Conservation (phyloP, 257 asterid genomes). For the Plectranthus barbatus region DNA sequence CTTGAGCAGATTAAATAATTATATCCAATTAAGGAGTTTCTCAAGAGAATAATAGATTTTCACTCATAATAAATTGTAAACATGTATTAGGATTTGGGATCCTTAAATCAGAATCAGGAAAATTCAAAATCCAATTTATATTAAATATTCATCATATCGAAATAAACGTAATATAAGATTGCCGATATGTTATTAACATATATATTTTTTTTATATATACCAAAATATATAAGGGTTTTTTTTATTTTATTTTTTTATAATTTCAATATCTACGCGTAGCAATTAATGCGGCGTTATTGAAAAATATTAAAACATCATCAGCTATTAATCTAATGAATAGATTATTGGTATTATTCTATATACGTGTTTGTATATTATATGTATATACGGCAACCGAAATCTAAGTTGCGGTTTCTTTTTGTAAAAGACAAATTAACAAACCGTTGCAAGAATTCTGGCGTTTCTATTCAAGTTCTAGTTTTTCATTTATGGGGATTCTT, state of each 20-base stretch:
- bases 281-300: not conserved
- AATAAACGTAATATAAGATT: no score
- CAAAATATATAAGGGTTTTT: no score
- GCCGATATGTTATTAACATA: no score
- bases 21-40: no score
- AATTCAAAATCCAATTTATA: no score
- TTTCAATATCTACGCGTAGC: not conserved
- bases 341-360: not conserved
- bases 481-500: constrained; percentile 9
- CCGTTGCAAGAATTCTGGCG: constrained; percentile 33
- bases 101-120: not conserved
- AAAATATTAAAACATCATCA: not conserved
- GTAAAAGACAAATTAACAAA: constrained; percentile 44
- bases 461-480: not conserved
- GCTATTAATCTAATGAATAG: not conserved
- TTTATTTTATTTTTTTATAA: no score
- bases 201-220: no score
- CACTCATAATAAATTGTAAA: no score
- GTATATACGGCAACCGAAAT: not conserved
- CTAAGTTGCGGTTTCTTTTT: not conserved
- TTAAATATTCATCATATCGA: no score
- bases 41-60: no score
- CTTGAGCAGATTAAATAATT: no score
- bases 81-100: constrained; percentile 15
- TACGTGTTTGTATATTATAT: no score